Evolutionary conservation across 805 yeast genomes (phyloP).

Genomic region (Candida alai): DNA sequence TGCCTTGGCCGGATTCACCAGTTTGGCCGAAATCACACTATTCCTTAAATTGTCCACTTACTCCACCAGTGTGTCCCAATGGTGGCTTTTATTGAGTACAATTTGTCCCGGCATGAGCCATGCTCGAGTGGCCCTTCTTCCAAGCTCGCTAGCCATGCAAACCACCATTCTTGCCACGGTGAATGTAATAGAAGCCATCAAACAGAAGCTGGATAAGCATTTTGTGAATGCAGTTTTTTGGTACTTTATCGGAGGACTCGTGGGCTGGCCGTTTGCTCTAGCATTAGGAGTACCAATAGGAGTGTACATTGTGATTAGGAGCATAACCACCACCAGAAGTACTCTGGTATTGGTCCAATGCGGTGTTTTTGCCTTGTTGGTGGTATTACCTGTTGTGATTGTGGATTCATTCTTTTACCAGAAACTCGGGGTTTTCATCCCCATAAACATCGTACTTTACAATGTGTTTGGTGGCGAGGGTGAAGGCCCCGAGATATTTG

Average conservation of each 20-base stretch:
- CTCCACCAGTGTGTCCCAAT: slow-evolving; percentile 43
- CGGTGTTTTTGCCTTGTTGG: slow-evolving; percentile 10
- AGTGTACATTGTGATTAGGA: slow-evolving; percentile 22
- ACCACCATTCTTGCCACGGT: slow-evolving; percentile 44
- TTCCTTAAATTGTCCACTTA: slow-evolving; percentile 36
- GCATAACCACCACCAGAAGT: slow-evolving; percentile 1
- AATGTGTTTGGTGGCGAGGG: slow-evolving; percentile 68
- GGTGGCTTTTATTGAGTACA: slow-evolving; percentile 61
- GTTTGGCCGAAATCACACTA: slow-evolving; percentile 51
- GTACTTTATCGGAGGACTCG: slow-evolving; percentile 62
- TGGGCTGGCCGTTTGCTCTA: slow-evolving; percentile 91
- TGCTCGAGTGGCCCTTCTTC: slow-evolving; percentile 81
- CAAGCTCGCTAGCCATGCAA: slow-evolving; percentile 69
- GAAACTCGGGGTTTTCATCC: slow-evolving; percentile 55
- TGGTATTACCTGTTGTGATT: slow-evolving; percentile 24
- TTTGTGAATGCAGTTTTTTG: slow-evolving; percentile 31
- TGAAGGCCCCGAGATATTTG: slow-evolving; percentile 88
- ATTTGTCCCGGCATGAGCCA: slow-evolving; percentile 82
- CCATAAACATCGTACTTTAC: slow-evolving; percentile 77
- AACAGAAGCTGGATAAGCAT: slow-evolving; percentile 1
- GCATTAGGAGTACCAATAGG: slow-evolving; percentile 61
- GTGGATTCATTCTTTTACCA: slow-evolving; percentile 65
- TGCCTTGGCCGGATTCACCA: slow-evolving; percentile 33
- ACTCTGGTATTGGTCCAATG: slow-evolving; percentile 2
- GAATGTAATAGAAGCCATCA: slow-evolving; percentile 25